A percentile compares a stretch with the other conserved stretches of the same genome.
These are phyloP conservation scores for Paralagenidium karlingii DNA, from an alignment of 352 stramenopile genomes.

Conservation along the genomic window DNA sequence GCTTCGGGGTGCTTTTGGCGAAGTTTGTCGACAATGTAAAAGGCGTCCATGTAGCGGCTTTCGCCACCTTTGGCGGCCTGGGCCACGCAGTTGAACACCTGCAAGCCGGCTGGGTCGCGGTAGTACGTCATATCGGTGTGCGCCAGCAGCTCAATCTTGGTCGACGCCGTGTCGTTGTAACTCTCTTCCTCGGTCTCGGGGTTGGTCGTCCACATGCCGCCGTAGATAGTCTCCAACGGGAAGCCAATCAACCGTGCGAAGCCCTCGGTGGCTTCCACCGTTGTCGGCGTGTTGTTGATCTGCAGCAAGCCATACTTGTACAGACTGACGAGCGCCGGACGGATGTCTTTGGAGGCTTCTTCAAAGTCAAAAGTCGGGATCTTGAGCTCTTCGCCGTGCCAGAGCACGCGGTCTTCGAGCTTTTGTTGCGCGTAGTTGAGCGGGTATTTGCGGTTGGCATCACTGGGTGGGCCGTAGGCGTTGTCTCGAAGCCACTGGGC, in stretches of 20 bases:
- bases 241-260: conserved; percentile 78
- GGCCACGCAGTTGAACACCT: conserved; percentile 84
- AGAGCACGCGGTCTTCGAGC: conserved; percentile 33
- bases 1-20: conserved; percentile 34
- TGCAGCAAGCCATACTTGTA: conserved; percentile 60
- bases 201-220: conserved; percentile 83
- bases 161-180: conserved; percentile 84
- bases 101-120: conserved; percentile 67
- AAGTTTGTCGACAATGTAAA: conserved; percentile 61
- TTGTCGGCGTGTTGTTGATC: conserved; percentile 42
- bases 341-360: conserved; percentile 30
- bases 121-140: conserved; percentile 86
- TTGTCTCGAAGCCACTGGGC: conserved; percentile 63
- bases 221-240: conserved; percentile 79
- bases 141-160: conserved; percentile 69
- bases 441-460: conserved; percentile 31
- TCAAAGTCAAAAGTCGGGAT: conserved; percentile 35
- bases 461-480: conserved; percentile 29
- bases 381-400: conserved; percentile 20
- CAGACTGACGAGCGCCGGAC: conserved; percentile 55
- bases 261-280: conserved; percentile 69
- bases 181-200: conserved; percentile 42
- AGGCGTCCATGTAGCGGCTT: conserved; percentile 73
- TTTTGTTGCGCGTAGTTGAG: conserved; percentile 41
- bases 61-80: conserved; percentile 59